Percentiles rank a stretch among this genome's conserved stretches.
phyloP scores from a whole-genome alignment of 140 eudicot species.

The Anethum foeniculum region DNA sequence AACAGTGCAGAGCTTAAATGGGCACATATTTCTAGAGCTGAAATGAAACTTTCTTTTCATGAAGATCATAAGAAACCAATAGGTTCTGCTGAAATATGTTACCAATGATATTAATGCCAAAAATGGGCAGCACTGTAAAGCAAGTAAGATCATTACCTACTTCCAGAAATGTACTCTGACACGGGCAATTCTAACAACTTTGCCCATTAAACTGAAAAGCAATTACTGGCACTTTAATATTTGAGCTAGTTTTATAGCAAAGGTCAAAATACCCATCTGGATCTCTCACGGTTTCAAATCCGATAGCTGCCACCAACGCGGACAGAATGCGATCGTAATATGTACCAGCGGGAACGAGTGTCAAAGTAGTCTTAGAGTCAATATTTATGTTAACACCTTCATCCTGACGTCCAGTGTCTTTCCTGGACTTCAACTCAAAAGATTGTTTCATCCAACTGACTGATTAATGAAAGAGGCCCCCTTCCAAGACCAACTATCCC shows the following conservation, averaged over 20 bases:
- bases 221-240: conserved; percentile 16
- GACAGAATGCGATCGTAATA: conserved; percentile 7
- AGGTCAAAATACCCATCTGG: conserved; percentile 17
- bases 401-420: neutral
- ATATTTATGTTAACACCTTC: conserved; percentile 33
- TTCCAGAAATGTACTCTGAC: conserved; percentile 18
- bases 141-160: conserved; percentile 22
- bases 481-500: conserved; percentile 70
- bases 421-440: neutral
- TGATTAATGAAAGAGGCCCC: conserved; percentile 43
- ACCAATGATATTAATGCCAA: conserved; percentile 12
- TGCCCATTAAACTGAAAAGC: conserved; percentile 31
- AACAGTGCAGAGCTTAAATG: neutral
- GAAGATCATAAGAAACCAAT: conserved; percentile 24
- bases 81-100: conserved; percentile 28
- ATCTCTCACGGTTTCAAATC: neutral
- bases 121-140: conserved; percentile 12
- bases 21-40: too few relatives aligned
- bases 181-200: conserved; percentile 15
- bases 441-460: conserved; percentile 23
- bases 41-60: neutral
- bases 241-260: conserved; percentile 21
- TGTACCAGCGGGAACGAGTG: conserved; percentile 11
- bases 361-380: conserved; percentile 63
- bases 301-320: conserved; percentile 11